Base-by-base conservation (phyloP, 805 yeast genomes). In the Candida krabiensis region DNA sequence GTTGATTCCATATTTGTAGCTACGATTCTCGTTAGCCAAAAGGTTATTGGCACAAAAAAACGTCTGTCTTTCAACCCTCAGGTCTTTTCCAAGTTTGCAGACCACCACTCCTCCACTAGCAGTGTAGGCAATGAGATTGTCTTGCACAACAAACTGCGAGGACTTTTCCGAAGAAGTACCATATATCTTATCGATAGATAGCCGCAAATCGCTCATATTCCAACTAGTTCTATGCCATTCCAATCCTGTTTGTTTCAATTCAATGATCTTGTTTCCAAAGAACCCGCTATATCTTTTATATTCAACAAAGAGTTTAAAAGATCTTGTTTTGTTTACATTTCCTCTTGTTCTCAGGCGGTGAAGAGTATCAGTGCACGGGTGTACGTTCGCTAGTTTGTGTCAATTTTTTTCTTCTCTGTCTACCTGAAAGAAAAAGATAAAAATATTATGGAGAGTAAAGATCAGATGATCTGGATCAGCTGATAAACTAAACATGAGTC, bases 51-150 rank as follows among this genome's bases (percentile, higher is more conserved):
- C 81, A 58, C 79, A 74, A 55, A 71, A 75, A 50, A 77, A 75
- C 42, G 77, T 56, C 47, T 75, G 81, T 40, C 60, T 44, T 11
- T 39, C 37, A 0, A 60, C 45, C 29, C 30, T 35, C 29, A 46
- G 39, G 4, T 42, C 40, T 12, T 57, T 47, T 2, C 71, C 39
- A 9, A 53, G 37, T 14, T 60, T 51, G 30, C 73, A 60, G 1
- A 77, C 79, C 9, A 77, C 79, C 4, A 77, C 81, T 4, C 83
- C 83, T 16, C 80, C 80, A 41, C 80, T 73, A 9, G 81, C 81
- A 3, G 71, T 67, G 49, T 77, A 78, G 0, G 79, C 83, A 16
- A 78, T 52, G 3, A 64, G 37, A 40, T 70, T 60, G 12, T 56
- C 67, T 16, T 64, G 64, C 2, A 69, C 61, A 9, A 64, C 57